Base-by-base conservation (phyloP, 148 eudicot genomes). In the Selenicereus undatus region DNA sequence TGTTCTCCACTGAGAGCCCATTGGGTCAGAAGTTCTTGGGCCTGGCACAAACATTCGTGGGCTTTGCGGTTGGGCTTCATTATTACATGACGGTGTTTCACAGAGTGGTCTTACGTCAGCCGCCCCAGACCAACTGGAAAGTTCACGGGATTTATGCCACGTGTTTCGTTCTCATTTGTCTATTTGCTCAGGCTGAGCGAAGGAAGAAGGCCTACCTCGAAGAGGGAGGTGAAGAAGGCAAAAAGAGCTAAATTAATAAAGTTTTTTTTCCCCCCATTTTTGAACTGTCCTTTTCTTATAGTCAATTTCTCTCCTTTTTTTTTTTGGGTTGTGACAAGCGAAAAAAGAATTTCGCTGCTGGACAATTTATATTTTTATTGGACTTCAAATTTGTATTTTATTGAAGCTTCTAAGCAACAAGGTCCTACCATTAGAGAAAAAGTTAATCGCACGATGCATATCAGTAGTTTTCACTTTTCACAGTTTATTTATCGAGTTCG, bases 21-120 rank as follows among this genome's bases (percentile, higher is more conserved):
- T 80, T 82, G 82, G 93, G 83, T 73, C 90, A 86, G 74, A 95
- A 88, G 82, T 30, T 91, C 18, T 82, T 93, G 91, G 90, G 93
- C 84, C 84, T 95, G 90, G 93, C 80, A 83, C 97, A 95, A 81
- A 92, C 93, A 0, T 70, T 91, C 69, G 98, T 92, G 87, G 99
- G 97, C 83, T 87, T 92, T 54, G 88, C 97, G 0, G 88, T 95
- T 79, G 99, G 99, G 89, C 88, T 95, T 24, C 99, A 95, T 87
- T 95, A 92, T 78, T 95, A 95, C 48, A 78, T 95, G 83, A 87
- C 91, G 84, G 97, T 95, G 89, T 92, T 93, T 85, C 99, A 93
- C 50, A 84, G 92, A 69, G 97, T 89, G 12, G 92, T 95, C 80
- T 24, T 95, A 73, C 92, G 75, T 45, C 93, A 95, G 76, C 97